phyloP scores from a whole-genome alignment of 371 early-diverging fungal species.

The Mortierella sp. region DNA sequence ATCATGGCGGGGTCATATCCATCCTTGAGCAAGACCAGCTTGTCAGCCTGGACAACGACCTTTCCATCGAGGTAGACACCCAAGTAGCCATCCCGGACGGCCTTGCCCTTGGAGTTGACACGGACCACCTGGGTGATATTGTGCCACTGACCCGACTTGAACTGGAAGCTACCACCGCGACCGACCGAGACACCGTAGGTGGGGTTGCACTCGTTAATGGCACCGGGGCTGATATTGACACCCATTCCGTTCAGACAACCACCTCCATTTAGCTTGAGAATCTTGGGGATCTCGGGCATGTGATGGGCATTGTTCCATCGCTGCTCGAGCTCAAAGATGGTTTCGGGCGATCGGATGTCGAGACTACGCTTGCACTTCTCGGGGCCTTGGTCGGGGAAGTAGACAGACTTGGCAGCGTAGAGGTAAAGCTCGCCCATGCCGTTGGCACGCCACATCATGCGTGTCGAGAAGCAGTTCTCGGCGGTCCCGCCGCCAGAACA shows the following conservation, averaged over 20 bases:
- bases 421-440: constrained; percentile 77
- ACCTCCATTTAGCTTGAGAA: neutral
- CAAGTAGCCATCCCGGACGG: constrained; percentile 60
- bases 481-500: constrained; percentile 75
- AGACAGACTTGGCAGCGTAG: constrained; percentile 65
- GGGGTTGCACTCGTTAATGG: constrained; percentile 67
- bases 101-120: constrained; percentile 69
- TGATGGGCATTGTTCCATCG: constrained; percentile 1
- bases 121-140: constrained; percentile 68
- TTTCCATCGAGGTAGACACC: constrained; percentile 61
- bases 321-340: constrained; percentile 20
- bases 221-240: constrained; percentile 32
- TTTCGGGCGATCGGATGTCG: constrained; percentile 35
- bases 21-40: constrained; percentile 49
- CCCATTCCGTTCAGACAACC: constrained; percentile 60
- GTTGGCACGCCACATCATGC: constrained; percentile 73
- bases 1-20: constrained; percentile 34
- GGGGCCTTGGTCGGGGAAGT: constrained; percentile 39
- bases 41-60: constrained; percentile 42
- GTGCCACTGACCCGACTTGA: constrained; percentile 71
- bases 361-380: constrained; percentile 30
- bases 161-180: constrained; percentile 67
- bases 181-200: constrained; percentile 76
- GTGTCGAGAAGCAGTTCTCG: constrained; percentile 69
- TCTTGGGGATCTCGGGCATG: constrained; percentile 23